Evolutionary conservation across 768 basidiomycete species (phyloP), one percentile per base, ranked within the genome.

Genomic region (Xanthoconium purpureum): DNA sequence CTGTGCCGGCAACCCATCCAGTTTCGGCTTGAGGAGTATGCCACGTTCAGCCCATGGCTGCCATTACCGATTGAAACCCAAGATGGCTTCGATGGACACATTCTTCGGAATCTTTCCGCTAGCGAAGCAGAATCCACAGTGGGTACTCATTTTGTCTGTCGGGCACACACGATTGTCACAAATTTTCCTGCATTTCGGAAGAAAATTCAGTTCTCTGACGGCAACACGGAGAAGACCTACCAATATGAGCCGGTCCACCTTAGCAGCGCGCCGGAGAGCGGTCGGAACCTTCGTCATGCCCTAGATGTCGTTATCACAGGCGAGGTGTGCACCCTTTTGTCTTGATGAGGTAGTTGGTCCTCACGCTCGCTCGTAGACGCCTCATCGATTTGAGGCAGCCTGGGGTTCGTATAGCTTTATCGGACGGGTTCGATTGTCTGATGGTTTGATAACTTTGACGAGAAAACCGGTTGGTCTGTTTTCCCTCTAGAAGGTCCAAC

Each of bases 321-420:
- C 50, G 72, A 74, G 56, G 72, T 73, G 35, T 45, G 62, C 44
- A n/a, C 42, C 56, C 55, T 54, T 63, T 66, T 47, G 56, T 60
- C 59, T 62, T 57, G 54, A 60, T 59, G 64, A 33, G 54, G 55
- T 8, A 59, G 57, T 6, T 43, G 38, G 32, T 58, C 40, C 65
- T 73, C 62, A 71, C 71, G 65, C 32, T 56, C 17, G 32, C 45
- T 43, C 7, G 29, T 56, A 87, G 85, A 87, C 85, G 2, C 72
- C 78, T 44, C 70, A 63, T 46, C 75, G 77, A 46, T 80, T 83
- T 52, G 83, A 83, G 56, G 73, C 74, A 38, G 84, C 84, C 9
- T 91, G 89, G 87, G 85, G 83, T 6, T 80, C 82, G 12, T 88
- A 81, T 68, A 77, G 68, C 55, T 83, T 85, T 64, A 73, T 75